Evolutionary conservation across 108 stramenopile genomes (phyloP).

Genomic region (Nitzschia sp.): DNA sequence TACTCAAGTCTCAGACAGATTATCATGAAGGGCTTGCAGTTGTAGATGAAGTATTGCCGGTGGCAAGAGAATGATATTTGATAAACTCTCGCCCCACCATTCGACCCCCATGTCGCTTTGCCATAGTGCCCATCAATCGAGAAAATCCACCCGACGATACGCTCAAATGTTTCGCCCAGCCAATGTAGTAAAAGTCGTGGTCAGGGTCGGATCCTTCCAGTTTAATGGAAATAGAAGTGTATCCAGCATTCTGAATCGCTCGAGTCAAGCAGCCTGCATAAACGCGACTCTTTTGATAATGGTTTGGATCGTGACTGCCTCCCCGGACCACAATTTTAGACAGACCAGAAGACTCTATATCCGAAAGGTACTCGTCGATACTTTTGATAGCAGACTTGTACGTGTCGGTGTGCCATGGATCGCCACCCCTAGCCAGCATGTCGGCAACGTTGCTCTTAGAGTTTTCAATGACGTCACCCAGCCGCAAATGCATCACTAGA

Average conservation of each 20-base stretch:
- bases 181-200: slow-evolving; percentile 18
- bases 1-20: no score
- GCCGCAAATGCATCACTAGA: slow-evolving; percentile 22
- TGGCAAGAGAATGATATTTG: background rate
- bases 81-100: slow-evolving; percentile 16
- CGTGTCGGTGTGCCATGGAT: slow-evolving; percentile 12
- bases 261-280: slow-evolving; percentile 18
- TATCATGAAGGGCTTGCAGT: no score
- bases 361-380: slow-evolving; percentile 10
- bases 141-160: slow-evolving; percentile 24
- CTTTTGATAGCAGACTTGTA: slow-evolving; percentile 23
- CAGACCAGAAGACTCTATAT: slow-evolving; percentile 14
- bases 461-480: slow-evolving; percentile 30
- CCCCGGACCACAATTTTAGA: slow-evolving; percentile 11
- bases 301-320: slow-evolving; percentile 15
- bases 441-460: slow-evolving; percentile 9
- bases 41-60: background rate
- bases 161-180: slow-evolving; percentile 10
- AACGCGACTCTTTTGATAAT: slow-evolving; percentile 16
- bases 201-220: slow-evolving; percentile 17
- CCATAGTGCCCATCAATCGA: slow-evolving; percentile 11
- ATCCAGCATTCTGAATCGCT: slow-evolving; percentile 13
- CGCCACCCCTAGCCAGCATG: slow-evolving; percentile 14
- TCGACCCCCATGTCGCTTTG: slow-evolving; percentile 10
- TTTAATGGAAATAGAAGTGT: background rate